phyloP scores from a whole-genome alignment of 2,329 filamentous ascomycete genomes.

The Beauveria scarabaeidicola region DNA sequence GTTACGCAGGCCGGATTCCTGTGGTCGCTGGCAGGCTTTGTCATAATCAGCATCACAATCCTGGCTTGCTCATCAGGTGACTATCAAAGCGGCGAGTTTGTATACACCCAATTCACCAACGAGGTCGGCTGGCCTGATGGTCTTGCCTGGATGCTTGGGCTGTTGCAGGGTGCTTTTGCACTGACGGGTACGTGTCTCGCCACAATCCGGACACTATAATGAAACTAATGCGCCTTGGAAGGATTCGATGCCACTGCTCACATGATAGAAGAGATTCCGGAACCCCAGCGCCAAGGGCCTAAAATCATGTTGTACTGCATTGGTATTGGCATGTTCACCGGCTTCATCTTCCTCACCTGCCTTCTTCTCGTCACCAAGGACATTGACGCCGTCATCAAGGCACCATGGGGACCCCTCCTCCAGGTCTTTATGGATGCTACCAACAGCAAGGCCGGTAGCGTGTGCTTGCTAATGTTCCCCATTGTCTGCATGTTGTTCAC shows the following conservation, averaged over 20 bases:
- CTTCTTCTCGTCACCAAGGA: constrained; percentile 57
- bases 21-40: constrained; percentile 62
- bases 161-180: constrained; percentile 43
- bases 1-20: constrained; percentile 62
- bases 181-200: constrained; percentile 25
- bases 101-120: constrained; percentile 62
- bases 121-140: constrained; percentile 62
- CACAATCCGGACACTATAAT: no score
- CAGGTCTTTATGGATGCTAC: constrained; percentile 58
- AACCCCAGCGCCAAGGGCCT: constrained; percentile 49
- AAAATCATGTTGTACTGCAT: constrained; percentile 61
- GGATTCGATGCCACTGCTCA: constrained; percentile 42
- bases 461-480: constrained; percentile 58
- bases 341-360: constrained; percentile 52
- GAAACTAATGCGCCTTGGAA: not conserved
- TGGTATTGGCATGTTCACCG: constrained; percentile 53
- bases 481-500: constrained; percentile 57
- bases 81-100: constrained; percentile 55
- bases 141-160: constrained; percentile 47
- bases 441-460: constrained; percentile 48
- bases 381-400: constrained; percentile 45
- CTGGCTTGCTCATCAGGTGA: constrained; percentile 57
- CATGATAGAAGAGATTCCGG: constrained; percentile 52
- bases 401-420: constrained; percentile 48
- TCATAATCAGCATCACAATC: constrained; percentile 61